phyloP scores from a whole-genome alignment of 2,329 filamentous ascomycete genomes.

The Cadophora sp. region DNA sequence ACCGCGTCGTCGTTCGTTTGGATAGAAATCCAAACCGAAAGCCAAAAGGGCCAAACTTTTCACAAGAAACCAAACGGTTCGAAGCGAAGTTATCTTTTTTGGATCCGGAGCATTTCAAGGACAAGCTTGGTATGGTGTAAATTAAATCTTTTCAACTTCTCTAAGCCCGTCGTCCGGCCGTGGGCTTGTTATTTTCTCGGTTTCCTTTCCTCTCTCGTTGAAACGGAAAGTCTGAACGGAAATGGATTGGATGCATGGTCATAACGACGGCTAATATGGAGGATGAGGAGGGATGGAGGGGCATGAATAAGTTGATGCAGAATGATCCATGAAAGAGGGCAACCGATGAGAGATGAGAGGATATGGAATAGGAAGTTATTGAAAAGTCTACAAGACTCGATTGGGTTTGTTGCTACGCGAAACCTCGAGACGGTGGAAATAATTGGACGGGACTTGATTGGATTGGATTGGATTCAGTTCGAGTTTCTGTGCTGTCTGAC shows the following conservation, averaged over 20 bases:
- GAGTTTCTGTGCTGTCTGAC: neutral
- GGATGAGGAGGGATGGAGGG: too few relatives aligned
- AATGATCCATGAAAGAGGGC: conserved; percentile 27
- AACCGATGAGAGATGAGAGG: too few relatives aligned
- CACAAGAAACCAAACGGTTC: conserved; percentile 18
- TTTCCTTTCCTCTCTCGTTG: conserved; percentile 28
- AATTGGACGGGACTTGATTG: neutral
- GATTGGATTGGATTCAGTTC: neutral
- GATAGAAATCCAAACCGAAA: conserved; percentile 10
- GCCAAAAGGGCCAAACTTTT: neutral
- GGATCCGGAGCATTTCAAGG: conserved; percentile 24
- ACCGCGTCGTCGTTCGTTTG: conserved; percentile 11
- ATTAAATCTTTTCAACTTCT: conserved; percentile 27
- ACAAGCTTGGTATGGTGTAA: conserved; percentile 36
- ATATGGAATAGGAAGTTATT: conserved; percentile 30
- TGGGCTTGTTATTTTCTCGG: too few relatives aligned
- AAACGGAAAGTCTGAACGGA: conserved; percentile 30
- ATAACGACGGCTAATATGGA: conserved; percentile 35
- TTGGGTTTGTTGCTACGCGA: conserved; percentile 31
- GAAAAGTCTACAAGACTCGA: conserved; percentile 32
- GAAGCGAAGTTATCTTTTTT: conserved; percentile 26
- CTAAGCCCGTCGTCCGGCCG: conserved; percentile 17
- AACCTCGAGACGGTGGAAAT: conserved; percentile 33
- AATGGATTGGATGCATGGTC: conserved; percentile 26
- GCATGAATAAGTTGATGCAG: conserved; percentile 21